These are phyloP conservation scores for Fusarium pseudocircinatum DNA, from an alignment of 2,329 filamentous ascomycete genomes.

Conservation along the genomic window DNA sequence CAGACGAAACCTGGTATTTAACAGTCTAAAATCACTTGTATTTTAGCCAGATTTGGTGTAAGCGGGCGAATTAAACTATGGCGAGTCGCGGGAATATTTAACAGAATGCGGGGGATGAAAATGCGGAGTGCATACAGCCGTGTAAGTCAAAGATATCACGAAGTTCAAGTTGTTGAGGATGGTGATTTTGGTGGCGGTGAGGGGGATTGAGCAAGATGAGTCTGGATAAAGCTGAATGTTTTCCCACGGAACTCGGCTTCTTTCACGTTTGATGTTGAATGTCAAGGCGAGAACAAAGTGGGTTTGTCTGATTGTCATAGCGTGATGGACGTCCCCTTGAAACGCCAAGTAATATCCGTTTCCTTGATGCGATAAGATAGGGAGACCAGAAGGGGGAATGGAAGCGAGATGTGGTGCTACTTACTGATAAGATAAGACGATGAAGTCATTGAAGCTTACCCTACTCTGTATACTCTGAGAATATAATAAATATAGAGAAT, in stretches of 20 bases:
- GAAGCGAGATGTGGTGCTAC: background rate
- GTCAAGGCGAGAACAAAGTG: background rate
- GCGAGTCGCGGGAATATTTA: background rate
- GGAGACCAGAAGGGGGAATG: background rate
- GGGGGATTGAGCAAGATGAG: background rate
- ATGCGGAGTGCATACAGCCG: background rate
- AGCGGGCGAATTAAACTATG: constrained; percentile 15
- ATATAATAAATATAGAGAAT: too few relatives aligned
- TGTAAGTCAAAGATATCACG: background rate
- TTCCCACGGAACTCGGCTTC: constrained; percentile 3
- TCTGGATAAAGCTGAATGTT: background rate
- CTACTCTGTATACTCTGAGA: background rate
- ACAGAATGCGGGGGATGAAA: background rate
- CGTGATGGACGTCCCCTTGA: background rate
- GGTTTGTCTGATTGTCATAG: background rate
- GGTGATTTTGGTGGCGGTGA: background rate
- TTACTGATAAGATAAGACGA: background rate
- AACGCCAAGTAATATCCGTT: constrained; percentile 6
- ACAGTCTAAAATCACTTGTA: background rate
- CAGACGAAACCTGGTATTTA: background rate
- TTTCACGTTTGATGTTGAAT: background rate
- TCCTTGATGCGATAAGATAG: background rate
- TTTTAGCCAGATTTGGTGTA: constrained; percentile 13
- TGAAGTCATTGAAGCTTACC: background rate
- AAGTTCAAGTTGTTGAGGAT: background rate